Percentiles rank a stretch among this genome's conserved stretches.
Evolutionary conservation across 2,329 filamentous ascomycete genomes (phyloP).

Genomic region (Colletotrichum agaves): DNA sequence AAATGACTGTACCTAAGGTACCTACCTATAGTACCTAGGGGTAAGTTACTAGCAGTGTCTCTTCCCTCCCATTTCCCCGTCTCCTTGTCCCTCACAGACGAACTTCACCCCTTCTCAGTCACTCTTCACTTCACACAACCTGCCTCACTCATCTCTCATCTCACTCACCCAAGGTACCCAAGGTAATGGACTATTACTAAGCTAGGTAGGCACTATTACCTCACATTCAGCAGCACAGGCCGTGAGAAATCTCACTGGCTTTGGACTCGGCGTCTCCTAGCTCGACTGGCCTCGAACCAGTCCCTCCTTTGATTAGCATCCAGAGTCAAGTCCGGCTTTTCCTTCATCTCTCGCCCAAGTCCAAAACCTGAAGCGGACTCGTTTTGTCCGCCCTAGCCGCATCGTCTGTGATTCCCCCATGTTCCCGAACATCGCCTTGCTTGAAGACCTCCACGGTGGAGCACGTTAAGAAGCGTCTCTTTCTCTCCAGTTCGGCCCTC

Average conservation of each 20-base stretch:
- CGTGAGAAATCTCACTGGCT: neutral
- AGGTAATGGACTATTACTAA: no score
- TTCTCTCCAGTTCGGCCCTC: conserved; percentile 15
- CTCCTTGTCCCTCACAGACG: neutral
- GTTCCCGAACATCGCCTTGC: conserved; percentile 9
- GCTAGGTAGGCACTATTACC: no score
- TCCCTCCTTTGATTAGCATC: conserved; percentile 4
- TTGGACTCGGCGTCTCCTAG: conserved; percentile 16
- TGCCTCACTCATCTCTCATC: no score
- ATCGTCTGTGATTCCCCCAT: conserved; percentile 5
- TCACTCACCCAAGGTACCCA: no score
- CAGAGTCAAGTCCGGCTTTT: conserved; percentile 7
- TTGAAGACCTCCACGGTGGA: neutral
- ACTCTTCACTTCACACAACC: no score
- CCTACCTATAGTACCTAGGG: no score
- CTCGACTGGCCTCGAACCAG: conserved; percentile 1
- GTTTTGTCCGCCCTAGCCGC: conserved; percentile 11
- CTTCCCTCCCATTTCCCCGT: neutral
- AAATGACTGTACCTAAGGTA: neutral
- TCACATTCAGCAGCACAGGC: neutral
- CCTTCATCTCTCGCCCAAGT: neutral
- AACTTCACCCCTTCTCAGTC: neutral
- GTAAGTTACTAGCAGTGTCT: neutral
- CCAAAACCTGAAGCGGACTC: conserved; percentile 21
- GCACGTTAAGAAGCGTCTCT: neutral